Evolutionary conservation across 257 asterid genomes (phyloP), one percentile per base, ranked within the genome.

Genomic region (Solanum ahanhuiri): DNA sequence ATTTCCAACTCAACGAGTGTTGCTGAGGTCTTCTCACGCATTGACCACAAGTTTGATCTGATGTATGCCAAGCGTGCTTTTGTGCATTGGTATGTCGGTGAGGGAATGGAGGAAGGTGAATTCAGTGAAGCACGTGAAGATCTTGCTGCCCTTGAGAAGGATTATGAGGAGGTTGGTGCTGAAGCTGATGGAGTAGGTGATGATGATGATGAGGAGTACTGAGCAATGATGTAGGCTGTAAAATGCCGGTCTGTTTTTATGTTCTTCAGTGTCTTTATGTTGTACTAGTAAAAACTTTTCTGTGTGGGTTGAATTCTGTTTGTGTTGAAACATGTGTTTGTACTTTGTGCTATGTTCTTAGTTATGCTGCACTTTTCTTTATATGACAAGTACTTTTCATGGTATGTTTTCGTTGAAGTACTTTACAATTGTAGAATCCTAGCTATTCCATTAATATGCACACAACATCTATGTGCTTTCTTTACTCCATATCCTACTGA

Each of bases 91-190:
- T 86, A 86, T 15, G 87, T 86, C 1, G 85, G 87, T 75, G 87
- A 86, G 66, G 87, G 85, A 20, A 86, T 75, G 87, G 87, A 86
- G 64, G 87, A 86, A 58, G 87, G 87, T 75, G 64, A 86, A 69
- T 86, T 86, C 43, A 33, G 45, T 30, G 87, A 86, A 69, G 87
- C 87, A 2, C 51, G 85, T 60, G 87, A 86, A n/a, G 85, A 86
- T 39, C 51, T 86, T 66, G 87, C 79, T 75, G 87, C 87, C 34
- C 77, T 86, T 0, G 87, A 86, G 77, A 86, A 86, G 85, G 87
- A 86, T 75, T 86, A 86, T 25, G 85, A 86, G 25, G 87, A 86
- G 57, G 87, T 86, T 58, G 87, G 87, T 34, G 87, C 87, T 75
- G 77, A 86, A 51, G 82, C 22, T 9, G 85, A 86, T 2, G 85